Evolutionary conservation across 1,284 basidiomycete species (phyloP).

Genomic region (Ceratobasidium papillatum): DNA sequence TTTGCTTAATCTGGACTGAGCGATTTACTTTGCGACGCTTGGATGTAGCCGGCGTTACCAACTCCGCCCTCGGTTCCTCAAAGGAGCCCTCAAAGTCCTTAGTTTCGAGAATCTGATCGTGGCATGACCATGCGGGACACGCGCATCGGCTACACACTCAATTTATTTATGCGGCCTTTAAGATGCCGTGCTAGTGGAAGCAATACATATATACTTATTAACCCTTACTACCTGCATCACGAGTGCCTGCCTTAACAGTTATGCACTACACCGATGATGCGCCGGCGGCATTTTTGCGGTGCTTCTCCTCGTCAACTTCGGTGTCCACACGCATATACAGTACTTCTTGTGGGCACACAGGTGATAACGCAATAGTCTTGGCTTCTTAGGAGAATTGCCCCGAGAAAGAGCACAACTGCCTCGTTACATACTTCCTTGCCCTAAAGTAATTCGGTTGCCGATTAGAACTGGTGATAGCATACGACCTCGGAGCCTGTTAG

Average conservation of each 20-base stretch:
- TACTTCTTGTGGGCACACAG: not conserved
- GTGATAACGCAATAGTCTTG: not conserved
- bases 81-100: no score
- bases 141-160: no score
- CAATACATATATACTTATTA: no score
- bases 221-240: no score
- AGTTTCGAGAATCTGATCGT: no score
- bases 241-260: not conserved
- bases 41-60: no score
- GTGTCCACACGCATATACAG: not conserved
- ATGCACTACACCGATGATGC: slow-evolving; percentile 17
- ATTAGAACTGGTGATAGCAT: not conserved
- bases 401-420: not conserved
- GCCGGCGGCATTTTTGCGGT: slow-evolving; percentile 31
- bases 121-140: no score
- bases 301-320: slow-evolving; percentile 35
- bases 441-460: not conserved
- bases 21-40: no score
- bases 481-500: not conserved
- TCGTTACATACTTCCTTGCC: not conserved
- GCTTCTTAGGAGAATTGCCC: not conserved
- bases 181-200: no score
- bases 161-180: no score
- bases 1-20: no score
- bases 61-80: no score